Percentiles rank a stretch among this genome's conserved stretches.
These are phyloP conservation scores for Krasilnikovozyma curviuscula DNA, from an alignment of 768 basidiomycete genomes.

Conservation along the genomic window DNA sequence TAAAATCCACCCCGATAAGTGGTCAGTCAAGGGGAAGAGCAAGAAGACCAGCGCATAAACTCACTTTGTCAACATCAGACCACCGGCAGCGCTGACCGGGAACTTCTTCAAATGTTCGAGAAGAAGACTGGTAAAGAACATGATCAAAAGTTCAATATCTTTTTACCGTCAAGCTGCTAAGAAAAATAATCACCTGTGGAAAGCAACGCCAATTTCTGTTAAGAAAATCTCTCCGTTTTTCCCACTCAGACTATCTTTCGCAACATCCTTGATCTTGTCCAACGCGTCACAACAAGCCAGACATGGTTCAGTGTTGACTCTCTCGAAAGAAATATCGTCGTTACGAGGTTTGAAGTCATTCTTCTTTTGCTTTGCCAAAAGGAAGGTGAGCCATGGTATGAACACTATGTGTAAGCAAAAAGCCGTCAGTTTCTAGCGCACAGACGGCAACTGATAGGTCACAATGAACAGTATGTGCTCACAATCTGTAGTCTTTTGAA, in stretches of 20 bases:
- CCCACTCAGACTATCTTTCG: conserved; percentile 59
- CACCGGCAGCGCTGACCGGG: conserved; percentile 88
- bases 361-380: conserved; percentile 80
- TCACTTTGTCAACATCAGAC: conserved; percentile 93
- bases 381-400: conserved; percentile 49
- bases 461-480: conserved; percentile 19
- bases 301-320: conserved; percentile 89
- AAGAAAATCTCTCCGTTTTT: conserved; percentile 85
- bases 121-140: conserved; percentile 47
- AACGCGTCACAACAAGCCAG: conserved; percentile 63
- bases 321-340: conserved; percentile 82
- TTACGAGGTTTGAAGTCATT: conserved; percentile 93
- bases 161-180: background rate
- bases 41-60: conserved; percentile 16
- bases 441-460: background rate
- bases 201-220: conserved; percentile 79
- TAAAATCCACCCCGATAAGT: too few species aligned
- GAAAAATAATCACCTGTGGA: conserved; percentile 46
- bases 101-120: conserved; percentile 91
- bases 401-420: conserved; percentile 33
- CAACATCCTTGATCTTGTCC: conserved; percentile 58
- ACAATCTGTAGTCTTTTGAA: conserved; percentile 72
- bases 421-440: background rate
- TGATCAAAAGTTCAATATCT: too few species aligned
- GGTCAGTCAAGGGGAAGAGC: background rate